Evolutionary conservation across 169 alveolate species (phyloP), one percentile per base, ranked within the genome.

Genomic region (Plasmodium billcollinsi): DNA sequence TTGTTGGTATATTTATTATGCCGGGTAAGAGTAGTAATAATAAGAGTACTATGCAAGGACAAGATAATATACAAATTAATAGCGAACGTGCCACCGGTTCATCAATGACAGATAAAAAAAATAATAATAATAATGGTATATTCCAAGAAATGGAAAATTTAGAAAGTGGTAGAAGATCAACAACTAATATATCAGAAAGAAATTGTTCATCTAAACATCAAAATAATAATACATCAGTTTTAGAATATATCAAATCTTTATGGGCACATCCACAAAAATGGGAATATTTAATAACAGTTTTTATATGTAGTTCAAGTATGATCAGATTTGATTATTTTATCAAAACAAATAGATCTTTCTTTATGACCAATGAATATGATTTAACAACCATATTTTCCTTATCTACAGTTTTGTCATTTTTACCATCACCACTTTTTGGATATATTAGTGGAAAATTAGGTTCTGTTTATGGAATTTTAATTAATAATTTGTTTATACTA

Each of bases 371-470:
- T 9, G 39, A 24, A 6, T 14, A 85, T 70, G 88, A 85, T 50
- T 39, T 58, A 11, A 85, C 74, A 50, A 71, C 74, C 0, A n/a
- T 85, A 45, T 85, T 85, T 85, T 85, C 92, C 6, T 21, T 85
- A 29, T 56, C 88, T 21, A 85, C 92, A 20, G 39, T 85, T 21
- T 24, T 85, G n/a, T 69, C 92, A 18, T 85, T 85, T 45, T 39
- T 85, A 6, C 92, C 92, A 14, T 52, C 92, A 1, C 92, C 92
- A 15, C 39, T 85, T 12, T 85, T 85, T 85, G 92, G 92, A 21
- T 85, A 70, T 52, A 21, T 85, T 50, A 66, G 88, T 9, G 92
- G 88, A 43, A 85, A 72, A 45, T 70, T 69, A 33, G 88, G 92
- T 24, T 71, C 91, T 3, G 20, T 85, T 49, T 85, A 70, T 73